Conservation (phyloP, 176 grass and related monocot species). For the Oryza rufipogon region DNA sequence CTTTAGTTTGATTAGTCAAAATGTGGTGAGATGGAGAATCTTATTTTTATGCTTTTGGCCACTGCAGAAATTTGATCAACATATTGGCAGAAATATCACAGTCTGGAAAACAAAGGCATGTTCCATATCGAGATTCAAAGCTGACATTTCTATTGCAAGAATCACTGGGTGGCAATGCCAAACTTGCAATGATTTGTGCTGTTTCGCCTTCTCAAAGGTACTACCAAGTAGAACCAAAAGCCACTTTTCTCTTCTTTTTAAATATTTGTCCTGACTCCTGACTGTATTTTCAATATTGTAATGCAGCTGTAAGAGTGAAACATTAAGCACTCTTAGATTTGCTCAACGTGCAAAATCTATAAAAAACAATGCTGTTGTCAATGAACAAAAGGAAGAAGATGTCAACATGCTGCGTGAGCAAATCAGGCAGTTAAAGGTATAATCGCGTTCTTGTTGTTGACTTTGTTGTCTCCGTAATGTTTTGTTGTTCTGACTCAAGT, state of each 20-base stretch:
- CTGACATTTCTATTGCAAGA: constrained; percentile 95
- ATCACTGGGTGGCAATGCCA: constrained; percentile 97
- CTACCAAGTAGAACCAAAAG: neutral
- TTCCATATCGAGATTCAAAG: constrained; percentile 96
- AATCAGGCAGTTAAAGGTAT: constrained; percentile 85
- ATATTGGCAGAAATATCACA: constrained; percentile 92
- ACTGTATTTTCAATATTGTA: constrained; percentile 22
- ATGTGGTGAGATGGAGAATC: constrained; percentile 17
- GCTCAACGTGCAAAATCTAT: constrained; percentile 94
- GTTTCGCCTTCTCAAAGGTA: constrained; percentile 90
- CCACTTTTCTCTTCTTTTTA: constrained; percentile 14
- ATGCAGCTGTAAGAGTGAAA: constrained; percentile 88
- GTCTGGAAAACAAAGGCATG: constrained; percentile 84
- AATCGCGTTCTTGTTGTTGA: constrained; percentile 21
- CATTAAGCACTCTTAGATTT: constrained; percentile 91
- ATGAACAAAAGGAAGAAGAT: constrained; percentile 91
- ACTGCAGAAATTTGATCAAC: constrained; percentile 91
- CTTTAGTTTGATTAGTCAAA: neutral
- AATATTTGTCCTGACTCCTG: constrained; percentile 16
- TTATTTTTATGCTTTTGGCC: constrained; percentile 34
- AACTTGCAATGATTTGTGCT: constrained; percentile 93
- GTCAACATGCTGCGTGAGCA: constrained; percentile 80
- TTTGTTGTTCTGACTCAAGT: constrained; percentile 34
- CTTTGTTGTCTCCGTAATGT: constrained; percentile 19
- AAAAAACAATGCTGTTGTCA: constrained; percentile 90